Conservation (phyloP, 2,329 filamentous ascomycete genomes). For the Diaporthe ilicicola region DNA sequence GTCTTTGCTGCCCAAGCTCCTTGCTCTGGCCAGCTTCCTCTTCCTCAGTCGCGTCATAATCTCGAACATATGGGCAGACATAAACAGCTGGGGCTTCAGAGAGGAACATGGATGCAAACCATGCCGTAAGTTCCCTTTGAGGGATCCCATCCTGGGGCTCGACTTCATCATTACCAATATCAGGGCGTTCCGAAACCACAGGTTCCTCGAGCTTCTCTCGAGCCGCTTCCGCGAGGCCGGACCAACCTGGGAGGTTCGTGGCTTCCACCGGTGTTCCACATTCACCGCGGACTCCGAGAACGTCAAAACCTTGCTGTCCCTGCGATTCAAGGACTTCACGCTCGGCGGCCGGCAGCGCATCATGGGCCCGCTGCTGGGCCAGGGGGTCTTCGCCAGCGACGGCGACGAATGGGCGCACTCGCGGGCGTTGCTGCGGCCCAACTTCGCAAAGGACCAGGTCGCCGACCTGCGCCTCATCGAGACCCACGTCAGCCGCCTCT, state of each 20-base stretch:
- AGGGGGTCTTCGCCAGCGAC: constrained; percentile 8
- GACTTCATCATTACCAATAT: background rate
- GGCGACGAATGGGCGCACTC: background rate
- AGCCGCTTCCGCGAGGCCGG: background rate
- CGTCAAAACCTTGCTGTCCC: constrained; percentile 1
- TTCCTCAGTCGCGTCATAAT: background rate
- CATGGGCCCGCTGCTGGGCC: constrained; percentile 1
- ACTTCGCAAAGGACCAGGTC: background rate
- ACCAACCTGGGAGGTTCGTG: background rate
- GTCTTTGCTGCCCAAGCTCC: background rate
- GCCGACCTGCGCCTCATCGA: constrained; percentile 12
- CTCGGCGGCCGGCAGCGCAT: background rate
- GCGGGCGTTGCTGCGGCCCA: background rate
- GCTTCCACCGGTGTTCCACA: background rate
- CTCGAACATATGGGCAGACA: background rate
- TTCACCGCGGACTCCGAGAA: constrained; percentile 15
- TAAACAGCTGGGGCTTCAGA: background rate
- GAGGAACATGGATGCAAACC: background rate
- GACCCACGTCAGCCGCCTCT: background rate
- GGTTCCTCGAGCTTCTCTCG: constrained; percentile 1
- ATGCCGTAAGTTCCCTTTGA: background rate
- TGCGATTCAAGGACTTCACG: constrained; percentile 1
- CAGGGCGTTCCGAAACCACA: background rate
- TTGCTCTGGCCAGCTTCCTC: background rate
- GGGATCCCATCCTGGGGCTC: background rate